These are phyloP conservation scores for Entelexis sorbosivorans DNA, from an alignment of 1,139 yeast species.

Conservation along the genomic window DNA sequence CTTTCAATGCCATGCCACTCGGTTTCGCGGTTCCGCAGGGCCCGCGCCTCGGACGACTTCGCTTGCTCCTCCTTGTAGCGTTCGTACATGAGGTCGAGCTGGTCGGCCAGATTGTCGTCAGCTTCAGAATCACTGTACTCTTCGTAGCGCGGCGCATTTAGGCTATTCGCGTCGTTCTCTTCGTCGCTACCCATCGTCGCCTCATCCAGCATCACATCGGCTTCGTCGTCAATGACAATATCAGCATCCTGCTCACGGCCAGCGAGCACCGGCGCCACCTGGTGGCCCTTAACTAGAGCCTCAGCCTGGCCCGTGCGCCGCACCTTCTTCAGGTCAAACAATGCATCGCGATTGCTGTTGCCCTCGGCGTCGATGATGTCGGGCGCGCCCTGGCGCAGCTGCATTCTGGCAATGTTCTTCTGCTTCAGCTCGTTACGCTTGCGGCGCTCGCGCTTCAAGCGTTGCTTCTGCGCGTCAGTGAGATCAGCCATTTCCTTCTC, in stretches of 20 bases:
- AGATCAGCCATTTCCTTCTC: conserved; percentile 72
- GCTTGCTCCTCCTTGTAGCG: conserved; percentile 62
- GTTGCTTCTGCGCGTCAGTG: conserved; percentile 58
- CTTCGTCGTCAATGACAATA: conserved; percentile 28
- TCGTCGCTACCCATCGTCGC: conserved; percentile 33
- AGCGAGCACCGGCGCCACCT: conserved; percentile 54
- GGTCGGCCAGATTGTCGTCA: conserved; percentile 63
- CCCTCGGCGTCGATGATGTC: conserved; percentile 88
- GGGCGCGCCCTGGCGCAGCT: conserved; percentile 92
- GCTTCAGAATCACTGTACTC: conserved; percentile 41
- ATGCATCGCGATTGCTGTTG: conserved; percentile 59
- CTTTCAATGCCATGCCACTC: conserved; percentile 77
- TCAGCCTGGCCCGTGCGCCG: conserved; percentile 74
- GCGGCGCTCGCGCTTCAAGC: conserved; percentile 68
- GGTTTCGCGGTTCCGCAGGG: conserved; percentile 70
- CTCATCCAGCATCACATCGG: conserved; percentile 24
- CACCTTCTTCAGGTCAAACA: conserved; percentile 73
- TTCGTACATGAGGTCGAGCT: conserved; percentile 71
- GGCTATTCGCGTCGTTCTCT: conserved; percentile 38
- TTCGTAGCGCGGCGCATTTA: conserved; percentile 29
- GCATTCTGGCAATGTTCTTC: conserved; percentile 82
- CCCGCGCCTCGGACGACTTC: conserved; percentile 66
- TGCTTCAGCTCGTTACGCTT: conserved; percentile 72
- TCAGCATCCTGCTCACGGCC: conserved; percentile 32
- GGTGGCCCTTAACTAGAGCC: conserved; percentile 64